A percentile compares a stretch with the other conserved stretches of the same genome.
Conservation (phyloP, 2,329 filamentous ascomycete species). For the Botrytis medusae region DNA sequence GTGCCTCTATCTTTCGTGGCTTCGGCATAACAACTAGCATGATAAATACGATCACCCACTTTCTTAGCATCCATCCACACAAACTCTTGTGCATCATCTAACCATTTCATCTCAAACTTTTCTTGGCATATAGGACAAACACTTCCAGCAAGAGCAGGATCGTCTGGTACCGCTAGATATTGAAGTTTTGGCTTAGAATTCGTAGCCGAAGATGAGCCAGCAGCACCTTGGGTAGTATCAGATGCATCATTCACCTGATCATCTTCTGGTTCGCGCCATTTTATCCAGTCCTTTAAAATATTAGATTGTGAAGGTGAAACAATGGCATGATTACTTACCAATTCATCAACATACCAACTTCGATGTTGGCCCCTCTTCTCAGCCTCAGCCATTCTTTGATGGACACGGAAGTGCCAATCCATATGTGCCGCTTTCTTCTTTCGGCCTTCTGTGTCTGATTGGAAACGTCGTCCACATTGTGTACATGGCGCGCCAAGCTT, state of each 20-base stretch:
- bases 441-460: constrained; percentile 71
- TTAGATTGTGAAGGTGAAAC: not conserved
- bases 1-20: constrained; percentile 66
- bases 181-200: constrained; percentile 54
- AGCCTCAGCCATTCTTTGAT: constrained; percentile 82
- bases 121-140: constrained; percentile 95
- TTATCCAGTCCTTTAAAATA: constrained; percentile 77
- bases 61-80: constrained; percentile 90
- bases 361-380: constrained; percentile 85
- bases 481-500: constrained; percentile 83
- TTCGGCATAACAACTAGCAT: constrained; percentile 86
- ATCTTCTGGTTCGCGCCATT: constrained; percentile 77
- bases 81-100: constrained; percentile 91
- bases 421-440: constrained; percentile 88
- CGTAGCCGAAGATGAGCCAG: constrained; percentile 43
- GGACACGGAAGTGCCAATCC: constrained; percentile 97
- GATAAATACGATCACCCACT: constrained; percentile 78
- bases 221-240: constrained; percentile 43
- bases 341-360: constrained; percentile 91
- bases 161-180: constrained; percentile 82
- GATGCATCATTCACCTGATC: constrained; percentile 50
- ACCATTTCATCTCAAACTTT: constrained; percentile 87
- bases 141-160: constrained; percentile 69
- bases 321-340: constrained; percentile 52
- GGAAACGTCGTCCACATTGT: constrained; percentile 87